phyloP scores from a whole-genome alignment of 768 basidiomycete genomes.

The Lactarius vividus region DNA sequence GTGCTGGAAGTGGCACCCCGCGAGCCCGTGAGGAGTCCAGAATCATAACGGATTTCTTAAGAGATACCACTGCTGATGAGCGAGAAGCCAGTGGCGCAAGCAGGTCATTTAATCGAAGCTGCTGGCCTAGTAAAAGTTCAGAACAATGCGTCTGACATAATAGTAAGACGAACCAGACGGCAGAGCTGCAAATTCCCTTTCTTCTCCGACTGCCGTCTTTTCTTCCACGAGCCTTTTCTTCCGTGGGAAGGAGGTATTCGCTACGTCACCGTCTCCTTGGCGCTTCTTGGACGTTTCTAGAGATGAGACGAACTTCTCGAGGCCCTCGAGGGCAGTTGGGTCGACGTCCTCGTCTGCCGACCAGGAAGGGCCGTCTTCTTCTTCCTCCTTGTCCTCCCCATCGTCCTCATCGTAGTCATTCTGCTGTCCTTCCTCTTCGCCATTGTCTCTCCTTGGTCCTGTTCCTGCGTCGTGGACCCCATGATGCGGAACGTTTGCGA shows the following conservation, averaged over 20 bases:
- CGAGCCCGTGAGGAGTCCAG: conserved; percentile 54
- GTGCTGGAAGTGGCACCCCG: conserved; percentile 64
- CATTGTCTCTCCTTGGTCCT: conserved; percentile 24
- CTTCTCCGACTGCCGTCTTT: conserved; percentile 21
- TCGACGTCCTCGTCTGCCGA: conserved; percentile 50
- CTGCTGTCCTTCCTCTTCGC: conserved; percentile 24
- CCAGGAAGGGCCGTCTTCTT: conserved; percentile 43
- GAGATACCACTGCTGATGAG: conserved; percentile 55
- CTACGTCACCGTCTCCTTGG: conserved; percentile 38
- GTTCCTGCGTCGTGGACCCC: not conserved
- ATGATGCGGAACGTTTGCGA: not conserved
- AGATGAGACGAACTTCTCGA: conserved; percentile 68
- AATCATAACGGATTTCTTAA: conserved; percentile 68
- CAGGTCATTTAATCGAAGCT: conserved; percentile 69
- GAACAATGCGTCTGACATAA: conserved; percentile 2
- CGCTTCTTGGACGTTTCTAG: conserved; percentile 71
- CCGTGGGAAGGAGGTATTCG: conserved; percentile 11
- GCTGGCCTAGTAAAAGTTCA: conserved; percentile 41
- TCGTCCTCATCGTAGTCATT: conserved; percentile 40
- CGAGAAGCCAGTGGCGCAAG: conserved; percentile 67
- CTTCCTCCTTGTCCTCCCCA: conserved; percentile 40
- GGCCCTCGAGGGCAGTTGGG: conserved; percentile 61
- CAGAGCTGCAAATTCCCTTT: conserved; percentile 25
- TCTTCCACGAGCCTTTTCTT: conserved; percentile 25
- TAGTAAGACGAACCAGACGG: conserved; percentile 15